A percentile compares a stretch with the other conserved stretches of the same genome.
phyloP scores from a whole-genome alignment of 768 basidiomycete species.

The Tulasnella sp. region DNA sequence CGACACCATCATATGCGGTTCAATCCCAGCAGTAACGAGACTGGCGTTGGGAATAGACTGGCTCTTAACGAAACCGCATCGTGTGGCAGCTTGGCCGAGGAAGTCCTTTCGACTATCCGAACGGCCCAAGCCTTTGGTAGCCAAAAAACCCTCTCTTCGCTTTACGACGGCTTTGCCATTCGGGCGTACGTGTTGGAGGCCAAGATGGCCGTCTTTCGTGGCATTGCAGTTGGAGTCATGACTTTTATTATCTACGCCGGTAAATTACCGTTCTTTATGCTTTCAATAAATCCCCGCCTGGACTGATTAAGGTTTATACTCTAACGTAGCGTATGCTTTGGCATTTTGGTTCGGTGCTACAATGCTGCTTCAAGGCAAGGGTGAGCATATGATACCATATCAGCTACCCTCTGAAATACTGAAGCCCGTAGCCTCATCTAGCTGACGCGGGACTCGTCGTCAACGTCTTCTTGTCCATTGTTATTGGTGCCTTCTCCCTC shows the following conservation, averaged over 20 bases:
- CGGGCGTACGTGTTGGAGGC: conserved; percentile 52
- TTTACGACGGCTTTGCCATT: conserved; percentile 66
- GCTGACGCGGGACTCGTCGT: conserved; percentile 69
- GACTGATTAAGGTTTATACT: background rate
- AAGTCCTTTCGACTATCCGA: conserved; percentile 84
- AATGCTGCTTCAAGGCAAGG: conserved; percentile 58
- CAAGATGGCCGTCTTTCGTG: conserved; percentile 59
- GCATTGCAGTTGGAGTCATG: conserved; percentile 46
- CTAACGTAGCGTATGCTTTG: conserved; percentile 55
- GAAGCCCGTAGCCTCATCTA: background rate
- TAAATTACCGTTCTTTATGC: background rate
- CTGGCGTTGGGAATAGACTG: conserved; percentile 41
- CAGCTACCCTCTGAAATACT: background rate
- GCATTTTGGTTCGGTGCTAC: conserved; percentile 90
- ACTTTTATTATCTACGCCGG: conserved; percentile 75
- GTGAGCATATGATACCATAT: conserved; percentile 34
- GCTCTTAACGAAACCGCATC: conserved; percentile 73
- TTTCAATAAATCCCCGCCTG: background rate
- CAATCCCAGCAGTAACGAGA: background rate
- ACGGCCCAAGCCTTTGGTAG: conserved; percentile 90
- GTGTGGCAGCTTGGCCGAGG: conserved; percentile 82
- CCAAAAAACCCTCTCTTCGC: conserved; percentile 54
- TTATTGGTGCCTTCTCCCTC: conserved; percentile 89
- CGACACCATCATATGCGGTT: background rate
- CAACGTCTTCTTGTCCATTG: conserved; percentile 77